Evolutionary conservation across 2,329 filamentous ascomycete species (phyloP).

Genomic region (Diplodia sapinea): DNA sequence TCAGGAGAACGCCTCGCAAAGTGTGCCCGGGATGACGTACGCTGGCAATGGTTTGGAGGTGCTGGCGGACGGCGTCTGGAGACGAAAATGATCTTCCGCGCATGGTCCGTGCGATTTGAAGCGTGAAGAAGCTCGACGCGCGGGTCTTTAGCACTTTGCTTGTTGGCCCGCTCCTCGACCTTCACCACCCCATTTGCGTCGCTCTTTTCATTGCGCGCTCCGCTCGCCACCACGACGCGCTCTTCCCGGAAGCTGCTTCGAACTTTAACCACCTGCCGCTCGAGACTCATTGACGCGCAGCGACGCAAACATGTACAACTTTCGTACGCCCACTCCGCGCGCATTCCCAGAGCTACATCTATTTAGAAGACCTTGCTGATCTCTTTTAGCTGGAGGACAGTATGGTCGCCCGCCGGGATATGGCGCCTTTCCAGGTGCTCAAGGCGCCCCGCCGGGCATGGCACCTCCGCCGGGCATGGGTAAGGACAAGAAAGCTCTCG

Average conservation of each 20-base stretch:
- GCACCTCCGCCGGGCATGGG: conserved; percentile 82
- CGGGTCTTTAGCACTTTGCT: conserved; percentile 14
- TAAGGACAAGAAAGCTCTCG: conserved; percentile 52
- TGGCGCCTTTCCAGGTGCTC: conserved; percentile 69
- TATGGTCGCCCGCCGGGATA: conserved; percentile 80
- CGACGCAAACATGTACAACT: conserved; percentile 45
- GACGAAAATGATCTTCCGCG: conserved; percentile 25
- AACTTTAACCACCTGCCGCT: neutral
- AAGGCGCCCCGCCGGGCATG: conserved; percentile 67
- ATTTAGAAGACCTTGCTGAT: conserved; percentile 35
- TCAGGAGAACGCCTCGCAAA: conserved; percentile 8
- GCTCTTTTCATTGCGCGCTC: conserved; percentile 20
- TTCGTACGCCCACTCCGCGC: conserved; percentile 34
- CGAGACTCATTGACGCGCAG: conserved; percentile 23
- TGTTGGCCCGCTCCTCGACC: conserved; percentile 16
- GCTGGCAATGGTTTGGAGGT: conserved; percentile 3
- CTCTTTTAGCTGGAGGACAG: conserved; percentile 54
- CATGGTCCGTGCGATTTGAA: conserved; percentile 9
- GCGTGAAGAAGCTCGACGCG: conserved; percentile 28
- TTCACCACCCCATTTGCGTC: conserved; percentile 16
- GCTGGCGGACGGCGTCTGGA: conserved; percentile 15
- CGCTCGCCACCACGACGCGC: neutral
- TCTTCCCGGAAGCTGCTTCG: neutral
- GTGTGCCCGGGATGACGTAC: conserved; percentile 18
- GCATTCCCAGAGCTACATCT: conserved; percentile 14